Evolutionary conservation across 768 basidiomycete species (phyloP).

Genomic region (Suillus sp.): DNA sequence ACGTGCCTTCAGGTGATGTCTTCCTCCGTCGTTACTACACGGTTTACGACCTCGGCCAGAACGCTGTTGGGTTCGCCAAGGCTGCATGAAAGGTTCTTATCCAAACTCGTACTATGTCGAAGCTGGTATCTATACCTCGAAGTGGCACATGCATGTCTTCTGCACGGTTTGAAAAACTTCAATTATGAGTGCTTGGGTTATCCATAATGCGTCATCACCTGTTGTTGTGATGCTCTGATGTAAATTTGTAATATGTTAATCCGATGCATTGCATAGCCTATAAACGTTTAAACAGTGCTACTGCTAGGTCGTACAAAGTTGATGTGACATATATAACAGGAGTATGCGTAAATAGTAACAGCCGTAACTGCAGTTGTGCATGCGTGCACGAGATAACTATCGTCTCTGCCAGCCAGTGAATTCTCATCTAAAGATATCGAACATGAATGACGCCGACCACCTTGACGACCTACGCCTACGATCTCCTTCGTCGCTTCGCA

Average conservation of each 20-base stretch:
- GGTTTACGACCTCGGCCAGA: slow-evolving; percentile 77
- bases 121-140: background rate
- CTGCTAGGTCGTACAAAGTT: background rate
- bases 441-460: background rate
- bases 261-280: background rate
- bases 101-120: background rate
- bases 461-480: background rate
- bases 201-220: background rate
- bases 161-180: background rate
- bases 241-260: slow-evolving; percentile 3
- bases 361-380: no score
- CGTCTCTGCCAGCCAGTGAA: background rate
- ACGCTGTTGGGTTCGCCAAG: slow-evolving; percentile 87
- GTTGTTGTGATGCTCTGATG: background rate
- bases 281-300: background rate
- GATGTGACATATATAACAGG: background rate
- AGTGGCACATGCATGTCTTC: background rate
- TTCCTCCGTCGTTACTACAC: slow-evolving; percentile 92
- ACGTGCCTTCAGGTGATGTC: slow-evolving; percentile 59
- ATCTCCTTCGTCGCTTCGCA: background rate
- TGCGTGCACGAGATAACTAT: background rate
- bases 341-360: background rate
- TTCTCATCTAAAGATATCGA: background rate
- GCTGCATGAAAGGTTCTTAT: slow-evolving; percentile 31
- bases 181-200: background rate